phyloP scores from a whole-genome alignment of 805 yeast species.

The Starmerella powellii region DNA sequence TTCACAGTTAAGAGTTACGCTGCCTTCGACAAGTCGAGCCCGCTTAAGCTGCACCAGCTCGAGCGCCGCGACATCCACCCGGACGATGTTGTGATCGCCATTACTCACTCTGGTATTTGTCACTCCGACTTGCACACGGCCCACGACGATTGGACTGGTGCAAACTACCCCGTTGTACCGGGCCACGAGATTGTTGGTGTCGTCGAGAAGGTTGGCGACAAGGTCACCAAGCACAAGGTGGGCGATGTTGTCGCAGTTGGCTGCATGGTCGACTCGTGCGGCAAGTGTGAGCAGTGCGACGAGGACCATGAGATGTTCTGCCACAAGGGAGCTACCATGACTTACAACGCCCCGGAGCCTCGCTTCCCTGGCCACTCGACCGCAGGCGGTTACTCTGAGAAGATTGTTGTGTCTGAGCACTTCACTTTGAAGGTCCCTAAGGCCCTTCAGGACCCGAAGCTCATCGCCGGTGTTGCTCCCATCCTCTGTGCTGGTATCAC shows the following conservation, averaged over 20 bases:
- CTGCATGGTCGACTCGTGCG: conserved; percentile 52
- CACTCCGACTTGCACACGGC: conserved; percentile 47
- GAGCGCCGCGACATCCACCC: conserved; percentile 17
- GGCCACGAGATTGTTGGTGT: conserved; percentile 39
- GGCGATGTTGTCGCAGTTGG: conserved; percentile 79
- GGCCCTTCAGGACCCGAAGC: conserved; percentile 33
- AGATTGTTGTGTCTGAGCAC: conserved; percentile 39
- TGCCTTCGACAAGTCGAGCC: conserved; percentile 1
- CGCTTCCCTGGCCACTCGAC: conserved; percentile 47
- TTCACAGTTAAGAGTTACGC: conserved; percentile 3
- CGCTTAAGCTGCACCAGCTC: conserved; percentile 9
- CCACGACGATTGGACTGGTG: conserved; percentile 40
- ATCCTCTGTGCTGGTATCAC: conserved; percentile 71
- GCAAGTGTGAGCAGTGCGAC: conserved; percentile 48
- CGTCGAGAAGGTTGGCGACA: conserved; percentile 40
- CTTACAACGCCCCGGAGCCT: conserved; percentile 35
- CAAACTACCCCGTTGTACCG: conserved; percentile 31
- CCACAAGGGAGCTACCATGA: conserved; percentile 32
- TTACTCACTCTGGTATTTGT: conserved; percentile 34
- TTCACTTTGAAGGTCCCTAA: conserved; percentile 57
- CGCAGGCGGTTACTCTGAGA: conserved; percentile 36
- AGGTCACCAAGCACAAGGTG: conserved; percentile 39
- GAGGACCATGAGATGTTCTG: conserved; percentile 48
- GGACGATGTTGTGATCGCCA: conserved; percentile 28
- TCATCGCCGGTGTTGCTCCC: conserved; percentile 47